A percentile compares a stretch with the other conserved stretches of the same genome.
Conservation (phyloP, 805 yeast species). For the Schwanniomyces vanrijiae region DNA sequence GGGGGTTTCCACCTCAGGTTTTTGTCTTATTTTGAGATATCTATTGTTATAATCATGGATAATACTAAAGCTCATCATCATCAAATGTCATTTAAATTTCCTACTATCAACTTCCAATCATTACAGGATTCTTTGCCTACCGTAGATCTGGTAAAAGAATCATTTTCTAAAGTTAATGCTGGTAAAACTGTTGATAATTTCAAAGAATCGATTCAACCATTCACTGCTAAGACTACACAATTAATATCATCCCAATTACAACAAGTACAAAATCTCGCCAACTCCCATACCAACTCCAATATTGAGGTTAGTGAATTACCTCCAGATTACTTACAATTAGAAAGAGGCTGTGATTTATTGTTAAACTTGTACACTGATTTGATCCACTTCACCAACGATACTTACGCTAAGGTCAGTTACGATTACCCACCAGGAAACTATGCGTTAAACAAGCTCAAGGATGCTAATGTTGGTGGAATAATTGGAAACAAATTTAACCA, state of each 20-base stretch:
- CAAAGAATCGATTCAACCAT: conserved; percentile 47
- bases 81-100: conserved; percentile 42
- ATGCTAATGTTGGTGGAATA: conserved; percentile 62
- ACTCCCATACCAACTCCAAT: conserved; percentile 28
- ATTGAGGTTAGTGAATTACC: conserved; percentile 75
- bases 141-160: conserved; percentile 39
- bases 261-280: conserved; percentile 42
- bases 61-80: too few species aligned
- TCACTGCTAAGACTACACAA: conserved; percentile 58
- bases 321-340: conserved; percentile 66
- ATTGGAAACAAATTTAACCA: conserved; percentile 57
- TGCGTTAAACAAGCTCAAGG: conserved; percentile 53
- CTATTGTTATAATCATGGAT: too few species aligned
- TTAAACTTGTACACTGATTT: conserved; percentile 57
- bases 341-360: conserved; percentile 63
- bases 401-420: conserved; percentile 72
- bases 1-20: too few species aligned
- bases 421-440: conserved; percentile 74
- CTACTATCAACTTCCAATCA: conserved; percentile 35
- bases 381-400: conserved; percentile 43
- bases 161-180: conserved; percentile 34
- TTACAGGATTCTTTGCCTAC: conserved; percentile 43
- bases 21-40: too few species aligned
- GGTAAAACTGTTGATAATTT: conserved; percentile 47
- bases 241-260: conserved; percentile 64